Conservation (phyloP, 1,284 basidiomycete genomes). For the Schizopora paradoxa region DNA sequence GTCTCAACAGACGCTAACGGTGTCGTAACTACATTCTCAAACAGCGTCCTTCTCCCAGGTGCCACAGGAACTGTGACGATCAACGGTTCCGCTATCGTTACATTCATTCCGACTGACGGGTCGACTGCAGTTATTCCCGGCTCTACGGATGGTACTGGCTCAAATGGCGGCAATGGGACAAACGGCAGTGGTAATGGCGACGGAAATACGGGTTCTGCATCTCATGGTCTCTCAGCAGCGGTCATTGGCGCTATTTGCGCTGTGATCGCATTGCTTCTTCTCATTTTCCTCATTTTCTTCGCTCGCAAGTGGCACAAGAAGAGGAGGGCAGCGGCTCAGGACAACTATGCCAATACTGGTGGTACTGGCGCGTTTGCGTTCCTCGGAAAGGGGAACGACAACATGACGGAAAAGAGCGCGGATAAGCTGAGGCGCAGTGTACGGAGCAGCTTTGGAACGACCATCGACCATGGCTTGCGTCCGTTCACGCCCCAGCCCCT, state of each 20-base stretch:
- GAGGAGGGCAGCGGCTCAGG: no score
- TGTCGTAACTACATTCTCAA: no score
- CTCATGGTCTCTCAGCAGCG: conserved; percentile 4
- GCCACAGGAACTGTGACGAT: no score
- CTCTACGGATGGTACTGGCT: no score
- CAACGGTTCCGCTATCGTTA: not conserved
- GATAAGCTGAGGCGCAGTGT: conserved; percentile 4
- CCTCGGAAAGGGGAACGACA: not conserved
- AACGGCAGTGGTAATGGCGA: not conserved
- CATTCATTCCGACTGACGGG: not conserved
- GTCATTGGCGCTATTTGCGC: conserved; percentile 11
- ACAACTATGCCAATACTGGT: conserved; percentile 6
- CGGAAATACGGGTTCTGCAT: not conserved
- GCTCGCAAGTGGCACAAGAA: conserved; percentile 10
- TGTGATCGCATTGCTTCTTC: not conserved
- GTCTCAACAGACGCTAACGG: no score
- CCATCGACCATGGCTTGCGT: conserved; percentile 3
- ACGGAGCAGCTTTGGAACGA: conserved; percentile 16
- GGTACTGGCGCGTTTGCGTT: conserved; percentile 4
- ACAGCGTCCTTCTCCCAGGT: no score
- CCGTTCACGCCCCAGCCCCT: conserved; percentile 8
- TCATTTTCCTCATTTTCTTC: conserved; percentile 3
- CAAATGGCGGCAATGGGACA: no score
- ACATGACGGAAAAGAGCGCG: not conserved
- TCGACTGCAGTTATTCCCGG: not conserved